Percentiles rank a stretch among this genome's conserved stretches.
Evolutionary conservation across 306 rosid species (phyloP).

Genomic region (Lathyrus sativus): DNA sequence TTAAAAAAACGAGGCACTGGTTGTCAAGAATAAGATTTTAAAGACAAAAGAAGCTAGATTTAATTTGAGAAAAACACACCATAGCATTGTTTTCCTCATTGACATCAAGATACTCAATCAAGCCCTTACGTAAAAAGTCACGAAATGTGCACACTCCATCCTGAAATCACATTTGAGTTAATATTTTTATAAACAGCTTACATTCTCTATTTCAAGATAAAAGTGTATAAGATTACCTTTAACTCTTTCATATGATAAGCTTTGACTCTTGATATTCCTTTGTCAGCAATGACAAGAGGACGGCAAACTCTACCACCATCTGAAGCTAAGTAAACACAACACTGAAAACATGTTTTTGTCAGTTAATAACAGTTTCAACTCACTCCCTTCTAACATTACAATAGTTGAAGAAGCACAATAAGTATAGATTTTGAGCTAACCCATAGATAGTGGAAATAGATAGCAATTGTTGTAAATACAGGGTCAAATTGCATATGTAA

Average conservation of each 20-base stretch:
- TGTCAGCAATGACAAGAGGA: slow-evolving; percentile 92
- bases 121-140: slow-evolving; percentile 83
- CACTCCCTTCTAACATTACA: slow-evolving; percentile 15
- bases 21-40: slow-evolving; percentile 23
- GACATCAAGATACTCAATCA: slow-evolving; percentile 95
- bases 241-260: slow-evolving; percentile 94
- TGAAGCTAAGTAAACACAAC: slow-evolving; percentile 87
- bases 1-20: slow-evolving; percentile 5
- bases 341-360: slow-evolving; percentile 47
- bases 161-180: slow-evolving; percentile 46
- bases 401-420: slow-evolving; percentile 1
- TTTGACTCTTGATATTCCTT: slow-evolving; percentile 81
- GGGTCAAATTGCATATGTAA: not conserved
- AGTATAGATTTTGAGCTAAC: slow-evolving; percentile 11
- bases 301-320: slow-evolving; percentile 99
- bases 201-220: slow-evolving; percentile 24
- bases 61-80: slow-evolving; percentile 54
- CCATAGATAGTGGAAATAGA: not conserved
- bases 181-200: slow-evolving; percentile 28
- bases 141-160: slow-evolving; percentile 85
- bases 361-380: slow-evolving; percentile 23
- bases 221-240: slow-evolving; percentile 47
- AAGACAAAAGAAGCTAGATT: slow-evolving; percentile 28
- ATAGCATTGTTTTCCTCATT: slow-evolving; percentile 94
- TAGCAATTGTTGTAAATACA: slow-evolving; percentile 4